Evolutionary conservation across 768 basidiomycete genomes (phyloP).

Genomic region (Chalciporus pseudorubinellus): DNA sequence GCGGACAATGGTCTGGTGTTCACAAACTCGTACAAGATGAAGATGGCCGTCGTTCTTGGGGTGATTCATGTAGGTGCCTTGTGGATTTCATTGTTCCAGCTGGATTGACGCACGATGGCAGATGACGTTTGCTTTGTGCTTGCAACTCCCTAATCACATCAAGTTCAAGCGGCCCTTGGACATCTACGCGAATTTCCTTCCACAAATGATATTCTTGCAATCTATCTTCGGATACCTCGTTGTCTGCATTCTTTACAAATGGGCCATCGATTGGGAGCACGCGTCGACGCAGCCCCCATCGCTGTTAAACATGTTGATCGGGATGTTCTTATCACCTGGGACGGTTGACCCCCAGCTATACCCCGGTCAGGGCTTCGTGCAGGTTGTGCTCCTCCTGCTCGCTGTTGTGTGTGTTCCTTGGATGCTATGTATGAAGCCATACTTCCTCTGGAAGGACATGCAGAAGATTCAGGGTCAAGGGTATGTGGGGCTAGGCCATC

Average conservation of each 20-base stretch:
- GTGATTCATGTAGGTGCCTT: constrained; percentile 80
- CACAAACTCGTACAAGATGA: constrained; percentile 99
- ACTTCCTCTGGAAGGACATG: constrained; percentile 87
- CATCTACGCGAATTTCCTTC: constrained; percentile 93
- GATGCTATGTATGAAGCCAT: constrained; percentile 92
- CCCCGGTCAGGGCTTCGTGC: constrained; percentile 82
- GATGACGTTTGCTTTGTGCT: constrained; percentile 98
- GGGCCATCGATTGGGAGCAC: constrained; percentile 88
- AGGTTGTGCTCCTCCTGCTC: constrained; percentile 71
- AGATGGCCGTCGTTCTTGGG: constrained; percentile 95
- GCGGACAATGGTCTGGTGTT: constrained; percentile 90
- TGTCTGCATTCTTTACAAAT: constrained; percentile 94
- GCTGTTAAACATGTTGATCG: constrained; percentile 92
- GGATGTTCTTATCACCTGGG: constrained; percentile 94
- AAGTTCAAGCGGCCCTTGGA: constrained; percentile 86
- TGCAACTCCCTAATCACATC: constrained; percentile 94
- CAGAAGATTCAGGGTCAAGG: constrained; percentile 79
- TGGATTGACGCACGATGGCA: constrained; percentile 34
- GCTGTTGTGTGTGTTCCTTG: constrained; percentile 92
- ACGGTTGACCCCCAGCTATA: constrained; percentile 77
- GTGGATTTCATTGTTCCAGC: background rate
- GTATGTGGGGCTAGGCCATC: constrained; percentile 67
- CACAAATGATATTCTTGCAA: constrained; percentile 96
- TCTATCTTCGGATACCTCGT: constrained; percentile 98
- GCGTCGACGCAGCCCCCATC: constrained; percentile 75